Evolutionary conservation across 805 yeast species (phyloP), one percentile per base, ranked within the genome.

Genomic region (Tetrapisispora arboricola): DNA sequence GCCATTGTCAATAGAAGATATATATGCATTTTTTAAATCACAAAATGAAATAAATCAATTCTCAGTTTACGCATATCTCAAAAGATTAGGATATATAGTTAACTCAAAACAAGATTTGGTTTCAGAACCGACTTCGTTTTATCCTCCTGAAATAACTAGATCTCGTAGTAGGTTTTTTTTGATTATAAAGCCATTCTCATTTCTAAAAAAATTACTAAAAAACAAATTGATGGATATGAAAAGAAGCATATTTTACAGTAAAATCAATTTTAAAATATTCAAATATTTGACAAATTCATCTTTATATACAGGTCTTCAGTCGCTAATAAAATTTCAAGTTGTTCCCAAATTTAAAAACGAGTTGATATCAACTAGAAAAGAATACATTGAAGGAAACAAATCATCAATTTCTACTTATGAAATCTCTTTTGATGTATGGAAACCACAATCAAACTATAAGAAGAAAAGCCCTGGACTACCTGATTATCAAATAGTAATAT

Each of bases 71-170:
- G 71, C 88, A 0, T 71, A 82, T 43, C 64, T 88, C 51, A 83
- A 81, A 50, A 72, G 94, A 54, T 70, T 77, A 39, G 96, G 96
- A 0, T 88, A 80, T 54, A 70, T 82, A 17, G 82, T 84, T 1
- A 55, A 65, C 42, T 50, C 68, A 37, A 45, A 46, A 11, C 36
- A 40, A 31, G 40, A 7, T 6, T 20, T 19, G 12, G 30, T 36
- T n/a, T 16, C 10, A 10, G 39, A 41, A 17, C 37, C 25, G 13
- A 33, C 46, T 16, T 44, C 57, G 1, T 48, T 46, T 22, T 52
- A 28, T 30, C 51, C 52, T 13, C 41, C 51, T 15, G 16, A 16
- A n/a, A 10, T 5, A 9, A 24, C 17, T n/a, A 25, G 11, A 13
- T 16, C 18, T 2, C n/a, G n/a, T n/a, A 17, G 11, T 13, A 24